phyloP scores from a whole-genome alignment of 306 rosid genomes.

The Vachellia pachyceras region DNA sequence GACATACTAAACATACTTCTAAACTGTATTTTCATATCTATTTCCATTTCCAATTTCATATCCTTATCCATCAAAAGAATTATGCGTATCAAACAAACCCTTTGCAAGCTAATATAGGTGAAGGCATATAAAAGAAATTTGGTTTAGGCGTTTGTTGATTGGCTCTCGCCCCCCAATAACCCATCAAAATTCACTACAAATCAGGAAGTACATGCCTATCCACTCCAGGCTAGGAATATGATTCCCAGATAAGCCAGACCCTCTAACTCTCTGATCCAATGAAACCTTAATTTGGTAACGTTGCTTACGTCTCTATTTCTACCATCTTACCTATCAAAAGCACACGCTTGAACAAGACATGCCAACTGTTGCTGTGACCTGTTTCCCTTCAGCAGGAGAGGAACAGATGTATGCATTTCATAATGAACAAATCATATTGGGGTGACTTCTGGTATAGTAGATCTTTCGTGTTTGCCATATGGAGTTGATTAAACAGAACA shows the following conservation, averaged over 20 bases:
- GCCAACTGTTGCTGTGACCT: not conserved
- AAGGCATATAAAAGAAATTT: not conserved
- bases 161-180: not conserved
- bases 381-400: constrained; percentile 6
- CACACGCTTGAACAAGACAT: no score
- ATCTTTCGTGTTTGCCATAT: not conserved
- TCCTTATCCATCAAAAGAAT: no score
- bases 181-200: not conserved
- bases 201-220: not conserved
- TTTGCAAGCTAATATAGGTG: not conserved
- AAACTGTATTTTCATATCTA: no score
- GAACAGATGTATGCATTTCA: constrained; percentile 12
- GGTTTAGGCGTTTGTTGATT: not conserved
- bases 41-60: no score
- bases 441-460: not conserved
- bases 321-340: no score
- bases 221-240: not conserved
- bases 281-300: not conserved
- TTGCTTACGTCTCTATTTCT: no score
- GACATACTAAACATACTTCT: no score
- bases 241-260: not conserved
- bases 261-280: not conserved
- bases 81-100: no score
- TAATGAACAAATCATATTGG: no score
- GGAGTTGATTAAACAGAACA: not conserved